Percentiles rank a stretch among this genome's conserved stretches.
Evolutionary conservation across 2,329 filamentous ascomycete species (phyloP).

Genomic region (Tolypocladium album): DNA sequence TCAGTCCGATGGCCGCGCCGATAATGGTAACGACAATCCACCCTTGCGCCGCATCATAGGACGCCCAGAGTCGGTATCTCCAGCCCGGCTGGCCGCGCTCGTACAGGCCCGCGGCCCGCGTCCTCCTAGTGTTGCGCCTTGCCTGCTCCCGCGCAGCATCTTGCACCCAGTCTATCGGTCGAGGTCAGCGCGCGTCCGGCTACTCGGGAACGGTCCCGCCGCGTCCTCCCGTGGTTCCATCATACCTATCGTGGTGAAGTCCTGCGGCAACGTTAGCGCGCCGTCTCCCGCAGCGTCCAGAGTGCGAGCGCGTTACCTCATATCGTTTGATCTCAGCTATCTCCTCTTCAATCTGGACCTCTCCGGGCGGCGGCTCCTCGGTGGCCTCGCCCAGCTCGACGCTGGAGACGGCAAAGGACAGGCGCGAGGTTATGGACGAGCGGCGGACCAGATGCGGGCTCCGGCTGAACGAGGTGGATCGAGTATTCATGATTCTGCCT

Average conservation of each 20-base stretch:
- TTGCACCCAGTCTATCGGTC: constrained; percentile 76
- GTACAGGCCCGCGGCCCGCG: constrained; percentile 61
- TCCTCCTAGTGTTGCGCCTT: constrained; percentile 64
- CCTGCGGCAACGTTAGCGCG: constrained; percentile 27
- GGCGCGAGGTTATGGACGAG: constrained; percentile 50
- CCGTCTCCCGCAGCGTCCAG: neutral
- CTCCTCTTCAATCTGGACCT: constrained; percentile 78
- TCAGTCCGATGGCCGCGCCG: constrained; percentile 82
- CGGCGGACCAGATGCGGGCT: constrained; percentile 30
- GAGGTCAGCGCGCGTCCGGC: constrained; percentile 17
- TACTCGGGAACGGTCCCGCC: constrained; percentile 4
- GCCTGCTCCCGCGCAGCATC: constrained; percentile 87
- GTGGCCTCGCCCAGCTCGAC: constrained; percentile 51
- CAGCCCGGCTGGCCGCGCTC: constrained; percentile 62
- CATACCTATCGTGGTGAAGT: constrained; percentile 87
- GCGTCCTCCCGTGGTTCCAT: neutral
- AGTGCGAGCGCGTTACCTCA: constrained; percentile 41
- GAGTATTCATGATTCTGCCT: constrained; percentile 34
- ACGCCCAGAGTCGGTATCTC: constrained; percentile 70
- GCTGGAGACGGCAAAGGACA: constrained; percentile 57
- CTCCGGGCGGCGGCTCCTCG: constrained; percentile 38
- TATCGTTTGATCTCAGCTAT: constrained; percentile 97
- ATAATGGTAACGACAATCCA: constrained; percentile 97
- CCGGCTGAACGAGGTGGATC: constrained; percentile 39
- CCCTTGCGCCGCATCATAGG: constrained; percentile 91